These are phyloP conservation scores for Annona squamosa DNA, from an alignment of 164 flowering plant species.

Conservation along the genomic window DNA sequence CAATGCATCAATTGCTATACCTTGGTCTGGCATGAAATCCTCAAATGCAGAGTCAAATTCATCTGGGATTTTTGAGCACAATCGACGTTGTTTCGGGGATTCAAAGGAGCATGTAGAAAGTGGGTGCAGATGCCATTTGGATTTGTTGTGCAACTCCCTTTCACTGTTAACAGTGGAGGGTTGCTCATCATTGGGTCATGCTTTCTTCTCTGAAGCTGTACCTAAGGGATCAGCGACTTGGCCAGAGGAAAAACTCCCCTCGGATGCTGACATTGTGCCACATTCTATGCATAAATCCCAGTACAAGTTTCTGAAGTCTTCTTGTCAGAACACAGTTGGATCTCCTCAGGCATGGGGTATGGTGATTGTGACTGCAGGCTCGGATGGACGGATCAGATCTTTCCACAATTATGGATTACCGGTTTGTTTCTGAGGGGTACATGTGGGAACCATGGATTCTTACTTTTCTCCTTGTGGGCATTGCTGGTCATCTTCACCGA, in stretches of 20 bases:
- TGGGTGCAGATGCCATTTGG: conserved; percentile 7
- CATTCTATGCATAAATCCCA: conserved; percentile 34
- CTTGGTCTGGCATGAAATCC: conserved; percentile 58
- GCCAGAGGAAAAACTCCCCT: conserved; percentile 76
- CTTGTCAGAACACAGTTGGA: conserved; percentile 34
- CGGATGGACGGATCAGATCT: conserved; percentile 72
- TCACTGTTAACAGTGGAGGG: conserved; percentile 34
- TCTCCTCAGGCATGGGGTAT: conserved; percentile 67
- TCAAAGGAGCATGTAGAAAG: conserved; percentile 9
- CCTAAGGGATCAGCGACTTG: conserved; percentile 65
- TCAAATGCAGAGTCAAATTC: conserved; percentile 10
- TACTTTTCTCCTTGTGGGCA: background rate
- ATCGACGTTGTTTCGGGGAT: background rate
- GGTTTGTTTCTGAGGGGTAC: conserved; percentile 27
- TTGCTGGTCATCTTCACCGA: background rate
- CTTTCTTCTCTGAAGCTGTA: conserved; percentile 41
- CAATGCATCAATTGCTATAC: conserved; percentile 57
- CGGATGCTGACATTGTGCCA: conserved; percentile 15
- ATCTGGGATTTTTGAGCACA: conserved; percentile 10
- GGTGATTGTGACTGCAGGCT: conserved; percentile 74
- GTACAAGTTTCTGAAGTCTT: conserved; percentile 47
- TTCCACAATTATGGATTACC: conserved; percentile 79
- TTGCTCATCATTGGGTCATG: conserved; percentile 37
- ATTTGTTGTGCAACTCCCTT: conserved; percentile 18
- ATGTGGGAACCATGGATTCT: background rate